Conservation (phyloP, 257 asterid genomes). For the Pogostemon cablin region DNA sequence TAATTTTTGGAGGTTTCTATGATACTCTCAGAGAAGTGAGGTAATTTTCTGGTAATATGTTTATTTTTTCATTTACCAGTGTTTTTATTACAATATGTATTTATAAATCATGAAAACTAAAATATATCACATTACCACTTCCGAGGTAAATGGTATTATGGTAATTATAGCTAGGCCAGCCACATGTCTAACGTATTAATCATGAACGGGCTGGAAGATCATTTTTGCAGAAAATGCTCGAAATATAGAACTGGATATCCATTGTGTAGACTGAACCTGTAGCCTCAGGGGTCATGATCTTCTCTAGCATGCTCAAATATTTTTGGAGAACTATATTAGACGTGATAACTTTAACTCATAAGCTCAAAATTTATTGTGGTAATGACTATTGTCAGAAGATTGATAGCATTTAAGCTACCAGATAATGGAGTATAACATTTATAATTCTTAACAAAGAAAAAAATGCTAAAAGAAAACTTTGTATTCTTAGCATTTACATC, state of each 20-base stretch:
- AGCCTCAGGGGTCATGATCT: too few species aligned
- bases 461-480: too few species aligned
- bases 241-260: not conserved
- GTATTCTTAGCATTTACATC: not conserved
- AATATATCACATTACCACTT: not conserved
- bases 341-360: too few species aligned
- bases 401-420: too few species aligned
- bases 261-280: too few species aligned
- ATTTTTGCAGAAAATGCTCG: not conserved
- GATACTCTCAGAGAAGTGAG: slow-evolving; percentile 99
- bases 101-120: not conserved
- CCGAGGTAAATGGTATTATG: not conserved
- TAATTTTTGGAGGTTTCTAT: slow-evolving; percentile 95
- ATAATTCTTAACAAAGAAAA: too few species aligned
- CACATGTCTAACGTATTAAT: not conserved
- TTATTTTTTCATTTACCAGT: not conserved
- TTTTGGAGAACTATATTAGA: too few species aligned
- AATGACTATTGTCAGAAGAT: too few species aligned
- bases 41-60: slow-evolving; percentile 37
- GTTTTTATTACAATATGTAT: not conserved
- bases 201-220: not conserved
- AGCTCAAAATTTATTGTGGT: too few species aligned
- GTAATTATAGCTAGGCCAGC: not conserved
- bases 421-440: too few species aligned
- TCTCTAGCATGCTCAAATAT: too few species aligned